Evolutionary conservation across 2,329 filamentous ascomycete species (phyloP).

Genomic region (Penicillium occitanis): DNA sequence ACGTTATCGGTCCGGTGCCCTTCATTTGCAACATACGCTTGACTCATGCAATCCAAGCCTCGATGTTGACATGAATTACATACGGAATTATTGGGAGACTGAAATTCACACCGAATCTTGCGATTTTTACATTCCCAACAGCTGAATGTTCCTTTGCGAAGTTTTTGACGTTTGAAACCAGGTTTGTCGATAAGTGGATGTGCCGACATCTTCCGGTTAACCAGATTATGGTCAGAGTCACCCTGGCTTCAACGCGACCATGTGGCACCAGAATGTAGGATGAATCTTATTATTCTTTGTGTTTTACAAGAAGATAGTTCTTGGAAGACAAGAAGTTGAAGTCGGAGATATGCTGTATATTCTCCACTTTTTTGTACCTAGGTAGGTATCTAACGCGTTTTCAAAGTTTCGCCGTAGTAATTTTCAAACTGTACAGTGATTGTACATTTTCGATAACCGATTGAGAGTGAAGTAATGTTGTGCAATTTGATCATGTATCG

Average conservation of each 20-base stretch:
- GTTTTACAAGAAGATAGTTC: background rate
- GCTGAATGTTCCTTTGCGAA: constrained; percentile 58
- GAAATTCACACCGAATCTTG: constrained; percentile 54
- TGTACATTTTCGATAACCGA: background rate
- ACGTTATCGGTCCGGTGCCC: background rate
- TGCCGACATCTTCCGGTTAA: background rate
- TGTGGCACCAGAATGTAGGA: background rate
- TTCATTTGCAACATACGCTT: constrained; percentile 21
- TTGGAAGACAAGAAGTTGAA: background rate
- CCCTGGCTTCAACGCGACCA: background rate
- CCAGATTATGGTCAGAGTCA: too few species aligned
- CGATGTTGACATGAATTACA: constrained; percentile 52
- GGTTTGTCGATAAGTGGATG: background rate
- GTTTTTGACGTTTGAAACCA: constrained; percentile 41
- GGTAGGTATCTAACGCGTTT: background rate
- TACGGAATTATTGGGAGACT: constrained; percentile 36
- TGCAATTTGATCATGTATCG: background rate
- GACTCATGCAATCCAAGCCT: constrained; percentile 33
- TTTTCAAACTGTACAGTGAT: background rate
- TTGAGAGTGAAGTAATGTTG: background rate
- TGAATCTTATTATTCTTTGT: background rate
- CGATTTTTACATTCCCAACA: constrained; percentile 61
- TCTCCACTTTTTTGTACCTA: background rate
- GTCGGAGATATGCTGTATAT: background rate
- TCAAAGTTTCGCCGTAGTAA: background rate